Evolutionary conservation across 768 basidiomycete species (phyloP).

Genomic region (Harrya chromipes): DNA sequence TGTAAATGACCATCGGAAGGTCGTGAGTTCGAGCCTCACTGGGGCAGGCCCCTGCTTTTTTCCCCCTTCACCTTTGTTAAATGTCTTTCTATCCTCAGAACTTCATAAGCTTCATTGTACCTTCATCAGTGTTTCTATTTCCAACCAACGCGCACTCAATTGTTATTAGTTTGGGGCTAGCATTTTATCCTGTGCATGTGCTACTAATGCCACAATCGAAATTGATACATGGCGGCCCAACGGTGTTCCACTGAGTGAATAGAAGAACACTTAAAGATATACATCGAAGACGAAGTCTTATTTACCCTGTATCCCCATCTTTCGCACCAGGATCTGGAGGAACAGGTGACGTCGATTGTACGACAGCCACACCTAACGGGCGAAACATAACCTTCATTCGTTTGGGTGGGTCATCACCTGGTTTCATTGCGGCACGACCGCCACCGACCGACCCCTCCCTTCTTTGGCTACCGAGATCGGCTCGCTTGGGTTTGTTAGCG

Average conservation of each 20-base stretch:
- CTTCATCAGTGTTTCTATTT: too few relatives aligned
- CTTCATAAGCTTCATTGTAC: too few relatives aligned
- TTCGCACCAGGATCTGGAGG: constrained; percentile 66
- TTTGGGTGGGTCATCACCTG: constrained; percentile 48
- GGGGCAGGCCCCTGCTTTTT: constrained; percentile 36
- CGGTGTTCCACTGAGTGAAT: not conserved
- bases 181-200: constrained; percentile 1
- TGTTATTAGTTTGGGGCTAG: constrained; percentile 1
- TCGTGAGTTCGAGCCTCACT: constrained; percentile 54
- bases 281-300: not conserved
- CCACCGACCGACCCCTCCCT: constrained; percentile 26
- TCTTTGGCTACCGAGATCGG: constrained; percentile 48
- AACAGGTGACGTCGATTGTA: constrained; percentile 37
- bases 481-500: constrained; percentile 53
- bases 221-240: constrained; percentile 7
- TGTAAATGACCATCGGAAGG: constrained; percentile 41
- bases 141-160: not conserved
- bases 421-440: constrained; percentile 28
- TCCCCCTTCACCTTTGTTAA: not conserved
- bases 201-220: constrained; percentile 1
- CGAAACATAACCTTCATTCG: constrained; percentile 77
- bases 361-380: constrained; percentile 22
- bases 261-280: constrained; percentile 4
- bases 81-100: too few relatives aligned
- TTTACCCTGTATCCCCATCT: constrained; percentile 72